Evolutionary conservation across 257 asterid species (phyloP).

Genomic region (Scutellaria barbata): DNA sequence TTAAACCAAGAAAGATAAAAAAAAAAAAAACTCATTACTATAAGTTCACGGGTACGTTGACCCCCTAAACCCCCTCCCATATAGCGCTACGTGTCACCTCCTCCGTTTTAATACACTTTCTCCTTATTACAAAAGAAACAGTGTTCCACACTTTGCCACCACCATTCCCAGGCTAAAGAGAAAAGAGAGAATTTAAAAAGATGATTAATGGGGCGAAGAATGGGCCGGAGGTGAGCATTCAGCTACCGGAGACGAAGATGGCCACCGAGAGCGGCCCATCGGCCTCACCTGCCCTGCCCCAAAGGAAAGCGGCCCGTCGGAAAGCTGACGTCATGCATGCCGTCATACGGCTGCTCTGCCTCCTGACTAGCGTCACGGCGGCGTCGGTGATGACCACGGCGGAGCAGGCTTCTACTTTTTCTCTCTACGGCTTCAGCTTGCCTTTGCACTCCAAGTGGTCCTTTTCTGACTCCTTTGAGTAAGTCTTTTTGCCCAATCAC

Average conservation of each 20-base stretch:
- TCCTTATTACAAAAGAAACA: slow-evolving; percentile 10
- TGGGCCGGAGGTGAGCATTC: slow-evolving; percentile 53
- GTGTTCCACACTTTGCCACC: slow-evolving; percentile 6
- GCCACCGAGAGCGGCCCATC: slow-evolving; percentile 42
- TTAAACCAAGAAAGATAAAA: neutral
- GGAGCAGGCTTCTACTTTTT: slow-evolving; percentile 63
- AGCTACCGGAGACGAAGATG: slow-evolving; percentile 66
- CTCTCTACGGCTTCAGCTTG: slow-evolving; percentile 71
- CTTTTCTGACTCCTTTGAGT: slow-evolving; percentile 79
- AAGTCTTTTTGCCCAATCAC: slow-evolving; percentile 17
- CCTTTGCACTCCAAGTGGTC: slow-evolving; percentile 89
- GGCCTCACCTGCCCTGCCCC: slow-evolving; percentile 26
- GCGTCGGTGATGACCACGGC: slow-evolving; percentile 74
- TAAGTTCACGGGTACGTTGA: slow-evolving; percentile 46
- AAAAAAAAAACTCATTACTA: neutral
- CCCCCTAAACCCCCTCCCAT: slow-evolving; percentile 21
- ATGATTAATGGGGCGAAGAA: slow-evolving; percentile 48
- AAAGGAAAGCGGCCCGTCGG: slow-evolving; percentile 20
- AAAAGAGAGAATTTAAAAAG: neutral
- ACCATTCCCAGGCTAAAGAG: slow-evolving; percentile 16
- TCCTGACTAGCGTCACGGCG: slow-evolving; percentile 60
- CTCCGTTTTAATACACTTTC: slow-evolving; percentile 26
- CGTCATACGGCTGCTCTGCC: slow-evolving; percentile 54
- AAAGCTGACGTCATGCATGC: slow-evolving; percentile 57
- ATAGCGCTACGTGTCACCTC: slow-evolving; percentile 44